Evolutionary conservation across 140 eudicot species (phyloP), one percentile per base, ranked within the genome.

Genomic region (Cichorium intybus): DNA sequence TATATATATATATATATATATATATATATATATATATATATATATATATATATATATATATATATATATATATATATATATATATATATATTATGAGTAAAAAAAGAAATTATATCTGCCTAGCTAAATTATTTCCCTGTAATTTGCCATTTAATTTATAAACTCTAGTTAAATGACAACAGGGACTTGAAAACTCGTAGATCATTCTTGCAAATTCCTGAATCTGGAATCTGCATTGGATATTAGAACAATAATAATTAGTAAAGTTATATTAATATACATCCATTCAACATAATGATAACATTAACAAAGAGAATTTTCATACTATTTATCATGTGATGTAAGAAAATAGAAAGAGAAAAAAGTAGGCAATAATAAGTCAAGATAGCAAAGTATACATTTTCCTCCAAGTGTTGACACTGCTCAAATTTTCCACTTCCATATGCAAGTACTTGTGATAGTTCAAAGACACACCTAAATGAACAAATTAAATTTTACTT

Each of bases 341-440:
- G 27, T n/a, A 62, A 27, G 17, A 48, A 47, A 17, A 49, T 14
- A 64, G 20, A 7, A 49, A 14, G 28, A 24, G 46, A 57, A 28
- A 23, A 7, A 8, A 1, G 18, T 22, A 26, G 41, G 27, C 63
- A 29, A 26, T 52, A 66, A n/a, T 16, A 66, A 26, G 22, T n/a
- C 24, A 24, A 60, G 47, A 60, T 53, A 75, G 66, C 34, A 39
- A 60, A 47, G 43, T 22, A 18, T 70, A 85, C 97, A 90, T 87
- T 90, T n/a, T n/a, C n/a, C 65, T 90, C 97, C 60, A 87, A 80
- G 78, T 84, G 95, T 57, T 78, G 95, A 75, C 88, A 82, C 23
- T 96, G 96, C 87, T 90, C 95, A 82, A 80, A 82, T 66, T 90
- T 90, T 50, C 96, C 97, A 81, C 97, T 87, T 37, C 97, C 86